Evolutionary conservation across 805 yeast genomes (phyloP).

Genomic region (Saccharomycopsis fermentans): DNA sequence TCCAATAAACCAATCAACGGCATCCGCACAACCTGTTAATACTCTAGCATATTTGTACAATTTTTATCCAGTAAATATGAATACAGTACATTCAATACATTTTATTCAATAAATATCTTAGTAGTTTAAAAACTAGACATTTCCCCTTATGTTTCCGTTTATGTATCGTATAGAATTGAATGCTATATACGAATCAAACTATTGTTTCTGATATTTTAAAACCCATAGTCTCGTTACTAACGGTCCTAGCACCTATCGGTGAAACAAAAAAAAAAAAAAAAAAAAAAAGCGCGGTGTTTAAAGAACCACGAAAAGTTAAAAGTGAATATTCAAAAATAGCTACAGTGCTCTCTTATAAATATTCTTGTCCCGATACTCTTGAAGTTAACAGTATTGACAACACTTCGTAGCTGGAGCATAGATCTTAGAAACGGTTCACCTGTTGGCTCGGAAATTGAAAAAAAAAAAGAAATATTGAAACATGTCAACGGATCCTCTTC

Average conservation of each 20-base stretch:
- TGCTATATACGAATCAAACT: background rate
- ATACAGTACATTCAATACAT: background rate
- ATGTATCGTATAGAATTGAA: too few relatives aligned
- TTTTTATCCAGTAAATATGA: background rate
- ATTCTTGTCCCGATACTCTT: too few relatives aligned
- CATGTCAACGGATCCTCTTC: background rate
- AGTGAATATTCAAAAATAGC: too few relatives aligned
- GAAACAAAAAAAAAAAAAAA: background rate
- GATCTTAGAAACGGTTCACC: too few relatives aligned
- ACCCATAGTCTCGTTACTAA: background rate
- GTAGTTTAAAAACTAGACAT: too few relatives aligned
- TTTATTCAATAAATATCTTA: background rate
- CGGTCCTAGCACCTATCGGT: too few relatives aligned
- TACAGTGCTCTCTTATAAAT: too few relatives aligned
- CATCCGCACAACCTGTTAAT: too few relatives aligned
- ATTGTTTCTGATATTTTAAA: background rate
- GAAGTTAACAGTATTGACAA: too few relatives aligned
- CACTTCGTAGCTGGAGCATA: too few relatives aligned
- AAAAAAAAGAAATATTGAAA: background rate
- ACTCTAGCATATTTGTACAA: background rate
- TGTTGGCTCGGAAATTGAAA: background rate
- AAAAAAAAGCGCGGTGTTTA: background rate
- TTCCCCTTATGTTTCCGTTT: too few relatives aligned
- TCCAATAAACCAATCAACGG: slow-evolving; percentile 13
- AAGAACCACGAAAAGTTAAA: too few relatives aligned